Conservation (phyloP, 305 asterid genomes). For the Caryopteris hybrid region DNA sequence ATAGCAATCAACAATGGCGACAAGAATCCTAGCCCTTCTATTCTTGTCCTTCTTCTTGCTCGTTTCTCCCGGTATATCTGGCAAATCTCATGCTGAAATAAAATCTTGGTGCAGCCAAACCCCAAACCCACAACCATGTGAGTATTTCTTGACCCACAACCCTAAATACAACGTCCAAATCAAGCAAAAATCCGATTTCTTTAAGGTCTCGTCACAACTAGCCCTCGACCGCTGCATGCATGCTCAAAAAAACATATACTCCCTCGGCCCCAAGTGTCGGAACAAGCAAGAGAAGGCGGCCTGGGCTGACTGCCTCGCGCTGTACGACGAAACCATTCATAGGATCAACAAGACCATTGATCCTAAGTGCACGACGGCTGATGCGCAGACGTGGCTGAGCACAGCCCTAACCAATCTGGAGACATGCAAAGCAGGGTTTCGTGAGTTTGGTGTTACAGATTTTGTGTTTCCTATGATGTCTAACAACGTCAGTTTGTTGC, state of each 20-base stretch:
- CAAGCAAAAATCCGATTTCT: conserved; percentile 53
- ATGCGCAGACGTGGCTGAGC: conserved; percentile 82
- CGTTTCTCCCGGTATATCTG: conserved; percentile 33
- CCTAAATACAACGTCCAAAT: conserved; percentile 37
- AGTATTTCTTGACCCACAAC: conserved; percentile 41
- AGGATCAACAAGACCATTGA: conserved; percentile 47
- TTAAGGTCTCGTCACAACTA: conserved; percentile 35
- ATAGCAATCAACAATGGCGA: conserved; percentile 34
- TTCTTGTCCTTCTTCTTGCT: conserved; percentile 20
- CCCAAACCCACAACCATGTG: conserved; percentile 68
- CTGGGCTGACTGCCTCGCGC: conserved; percentile 73
- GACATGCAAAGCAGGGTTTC: conserved; percentile 64
- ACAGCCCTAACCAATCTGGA: conserved; percentile 72
- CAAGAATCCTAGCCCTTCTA: conserved; percentile 19
- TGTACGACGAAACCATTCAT: conserved; percentile 44
- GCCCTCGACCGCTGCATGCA: conserved; percentile 62
- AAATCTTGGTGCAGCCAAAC: conserved; percentile 73
- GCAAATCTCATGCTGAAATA: conserved; percentile 18
- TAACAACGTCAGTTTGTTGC: conserved; percentile 50
- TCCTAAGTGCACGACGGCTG: conserved; percentile 37
- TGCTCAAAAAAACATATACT: conserved; percentile 27
- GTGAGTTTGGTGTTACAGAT: conserved; percentile 49
- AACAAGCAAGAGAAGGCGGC: conserved; percentile 56
- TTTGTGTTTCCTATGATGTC: conserved; percentile 43
- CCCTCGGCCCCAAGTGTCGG: conserved; percentile 59